Conservation (phyloP, 495 filamentous ascomycete genomes). For the Emericellopsis terricola region DNA sequence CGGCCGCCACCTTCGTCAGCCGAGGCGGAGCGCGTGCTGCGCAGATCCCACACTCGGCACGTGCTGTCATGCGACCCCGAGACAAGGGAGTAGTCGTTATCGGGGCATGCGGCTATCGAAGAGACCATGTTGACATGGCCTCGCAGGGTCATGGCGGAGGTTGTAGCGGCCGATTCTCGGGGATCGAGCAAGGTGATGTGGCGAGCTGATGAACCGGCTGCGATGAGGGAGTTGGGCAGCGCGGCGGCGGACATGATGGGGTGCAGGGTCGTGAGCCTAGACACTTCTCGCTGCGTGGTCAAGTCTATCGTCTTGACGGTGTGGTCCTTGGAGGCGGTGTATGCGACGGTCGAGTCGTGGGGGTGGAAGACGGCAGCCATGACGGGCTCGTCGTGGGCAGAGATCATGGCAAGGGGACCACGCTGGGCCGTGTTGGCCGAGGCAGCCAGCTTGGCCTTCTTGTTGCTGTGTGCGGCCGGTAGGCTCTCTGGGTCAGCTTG, state of each 20-base stretch:
- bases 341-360: slow-evolving; percentile 68
- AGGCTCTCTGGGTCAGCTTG: slow-evolving; percentile 46
- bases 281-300: slow-evolving; percentile 51
- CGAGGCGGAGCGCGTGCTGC: slow-evolving; percentile 48
- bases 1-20: slow-evolving; percentile 36
- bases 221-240: slow-evolving; percentile 45
- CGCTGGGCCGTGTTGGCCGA: slow-evolving; percentile 48
- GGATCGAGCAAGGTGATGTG: slow-evolving; percentile 86
- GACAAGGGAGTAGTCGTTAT: slow-evolving; percentile 62
- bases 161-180: slow-evolving; percentile 48
- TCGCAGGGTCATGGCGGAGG: slow-evolving; percentile 70
- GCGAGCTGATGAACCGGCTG: slow-evolving; percentile 68
- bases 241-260: slow-evolving; percentile 58
- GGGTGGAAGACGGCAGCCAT: slow-evolving; percentile 68
- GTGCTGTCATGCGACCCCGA: slow-evolving; percentile 80
- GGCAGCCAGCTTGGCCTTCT: slow-evolving; percentile 60
- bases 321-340: slow-evolving; percentile 79
- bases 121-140: slow-evolving; percentile 79
- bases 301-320: slow-evolving; percentile 83
- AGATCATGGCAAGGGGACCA: slow-evolving; percentile 58
- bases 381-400: slow-evolving; percentile 52
- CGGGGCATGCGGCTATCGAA: slow-evolving; percentile 46
- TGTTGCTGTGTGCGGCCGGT: slow-evolving; percentile 40
- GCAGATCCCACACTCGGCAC: slow-evolving; percentile 80
- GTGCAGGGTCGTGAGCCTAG: slow-evolving; percentile 65